Conservation (phyloP, 2,329 filamentous ascomycete species). For the Colletotrichum tropicicola region DNA sequence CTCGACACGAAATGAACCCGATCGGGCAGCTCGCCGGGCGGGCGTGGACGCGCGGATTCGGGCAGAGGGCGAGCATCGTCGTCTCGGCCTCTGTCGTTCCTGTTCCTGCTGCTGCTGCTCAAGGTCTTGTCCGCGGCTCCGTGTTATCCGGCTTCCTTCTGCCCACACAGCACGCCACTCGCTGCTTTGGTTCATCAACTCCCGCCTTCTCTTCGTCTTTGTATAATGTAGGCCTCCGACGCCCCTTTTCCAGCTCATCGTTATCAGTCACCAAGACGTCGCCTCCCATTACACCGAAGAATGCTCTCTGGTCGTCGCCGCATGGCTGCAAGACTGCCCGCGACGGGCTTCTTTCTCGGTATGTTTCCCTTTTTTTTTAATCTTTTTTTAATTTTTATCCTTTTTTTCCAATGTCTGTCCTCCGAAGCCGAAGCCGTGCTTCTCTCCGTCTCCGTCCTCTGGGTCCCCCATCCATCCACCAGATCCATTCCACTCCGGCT, state of each 20-base stretch:
- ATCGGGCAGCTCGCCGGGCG: constrained; percentile 28
- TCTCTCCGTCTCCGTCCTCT: background rate
- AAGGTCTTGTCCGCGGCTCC: background rate
- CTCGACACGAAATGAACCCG: constrained; percentile 21
- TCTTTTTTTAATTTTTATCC: background rate
- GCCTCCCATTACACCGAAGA: background rate
- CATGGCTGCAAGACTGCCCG: background rate
- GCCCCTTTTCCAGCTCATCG: constrained; percentile 2
- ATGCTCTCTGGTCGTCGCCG: background rate
- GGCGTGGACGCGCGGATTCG: constrained; percentile 14
- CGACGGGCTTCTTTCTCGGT: constrained; percentile 9
- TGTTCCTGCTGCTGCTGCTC: background rate
- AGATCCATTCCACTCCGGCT: no score
- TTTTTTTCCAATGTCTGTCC: no score
- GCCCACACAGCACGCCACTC: background rate
- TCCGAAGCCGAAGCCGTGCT: background rate
- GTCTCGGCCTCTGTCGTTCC: background rate
- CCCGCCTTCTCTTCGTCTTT: background rate
- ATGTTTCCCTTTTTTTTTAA: background rate
- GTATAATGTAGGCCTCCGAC: constrained; percentile 11
- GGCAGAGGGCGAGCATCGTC: background rate
- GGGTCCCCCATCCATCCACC: background rate
- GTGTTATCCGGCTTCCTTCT: background rate
- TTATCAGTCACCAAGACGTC: background rate
- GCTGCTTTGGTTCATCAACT: background rate